Conservation (phyloP, 768 basidiomycete species). For the Kwoniella bestiolae region DNA sequence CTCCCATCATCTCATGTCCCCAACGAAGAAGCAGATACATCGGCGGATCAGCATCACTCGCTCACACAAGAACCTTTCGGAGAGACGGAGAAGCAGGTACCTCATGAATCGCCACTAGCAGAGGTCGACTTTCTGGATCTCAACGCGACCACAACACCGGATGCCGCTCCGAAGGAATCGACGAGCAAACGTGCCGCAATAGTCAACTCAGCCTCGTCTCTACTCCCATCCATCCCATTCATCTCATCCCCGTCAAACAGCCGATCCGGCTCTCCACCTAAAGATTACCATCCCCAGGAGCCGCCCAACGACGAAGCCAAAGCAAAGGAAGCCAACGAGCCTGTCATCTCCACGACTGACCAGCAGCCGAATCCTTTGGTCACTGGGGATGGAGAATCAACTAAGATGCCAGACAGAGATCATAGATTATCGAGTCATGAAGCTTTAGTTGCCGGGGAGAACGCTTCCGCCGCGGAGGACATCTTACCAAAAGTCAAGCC, state of each 20-base stretch:
- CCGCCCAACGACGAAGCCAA: constrained; percentile 13
- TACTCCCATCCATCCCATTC: constrained; percentile 40
- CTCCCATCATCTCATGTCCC: constrained; percentile 10
- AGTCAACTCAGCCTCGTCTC: constrained; percentile 30
- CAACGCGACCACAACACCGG: constrained; percentile 60
- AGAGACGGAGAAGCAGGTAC: constrained; percentile 35
- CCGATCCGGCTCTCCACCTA: neutral
- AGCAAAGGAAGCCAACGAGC: constrained; percentile 12
- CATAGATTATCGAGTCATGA: constrained; percentile 27
- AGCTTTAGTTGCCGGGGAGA: neutral
- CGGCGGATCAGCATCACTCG: constrained; percentile 10
- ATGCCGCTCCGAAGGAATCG: neutral
- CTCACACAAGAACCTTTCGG: constrained; percentile 54
- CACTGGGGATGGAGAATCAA: constrained; percentile 34
- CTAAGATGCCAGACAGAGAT: constrained; percentile 26
- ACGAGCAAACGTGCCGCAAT: constrained; percentile 16
- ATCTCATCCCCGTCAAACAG: constrained; percentile 17
- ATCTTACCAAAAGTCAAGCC: constrained; percentile 61
- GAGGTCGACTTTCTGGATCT: constrained; percentile 80
- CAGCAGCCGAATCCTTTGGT: constrained; percentile 35
- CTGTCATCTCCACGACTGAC: constrained; percentile 20
- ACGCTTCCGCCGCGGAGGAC: constrained; percentile 58
- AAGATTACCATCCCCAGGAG: neutral
- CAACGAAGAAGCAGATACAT: neutral
- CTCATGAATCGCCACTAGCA: constrained; percentile 21